These are phyloP conservation scores for Cyberlindnera samutprakarnensis DNA, from an alignment of 805 yeast species.

Conservation along the genomic window DNA sequence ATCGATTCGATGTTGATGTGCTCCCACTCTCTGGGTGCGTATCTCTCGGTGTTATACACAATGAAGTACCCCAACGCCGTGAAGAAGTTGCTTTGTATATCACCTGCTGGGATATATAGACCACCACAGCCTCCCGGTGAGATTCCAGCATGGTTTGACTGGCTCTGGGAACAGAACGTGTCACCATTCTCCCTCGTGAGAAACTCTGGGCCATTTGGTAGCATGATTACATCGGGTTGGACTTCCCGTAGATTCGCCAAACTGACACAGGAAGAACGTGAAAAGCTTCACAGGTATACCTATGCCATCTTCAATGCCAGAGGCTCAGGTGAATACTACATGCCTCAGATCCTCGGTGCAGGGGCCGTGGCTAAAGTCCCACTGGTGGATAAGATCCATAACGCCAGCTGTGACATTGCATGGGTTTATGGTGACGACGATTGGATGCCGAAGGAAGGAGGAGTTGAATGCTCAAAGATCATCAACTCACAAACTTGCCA, in stretches of 20 bases:
- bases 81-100: conserved; percentile 63
- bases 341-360: conserved; percentile 77
- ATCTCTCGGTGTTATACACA: conserved; percentile 63
- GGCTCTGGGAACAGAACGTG: conserved; percentile 78
- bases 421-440: conserved; percentile 85
- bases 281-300: conserved; percentile 66
- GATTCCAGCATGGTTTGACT: conserved; percentile 72
- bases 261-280: conserved; percentile 35
- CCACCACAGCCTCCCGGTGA: conserved; percentile 32
- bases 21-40: conserved; percentile 95
- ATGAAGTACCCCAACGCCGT: conserved; percentile 54
- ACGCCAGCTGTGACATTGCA: conserved; percentile 48
- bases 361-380: conserved; percentile 89
- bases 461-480: conserved; percentile 23
- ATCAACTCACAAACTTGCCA: conserved; percentile 16
- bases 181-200: conserved; percentile 84
- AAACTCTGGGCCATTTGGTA: conserved; percentile 73
- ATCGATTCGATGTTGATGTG: conserved; percentile 45
- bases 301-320: conserved; percentile 77
- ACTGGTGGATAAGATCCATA: conserved; percentile 35
- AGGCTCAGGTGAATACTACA: conserved; percentile 92
- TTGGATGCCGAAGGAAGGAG: conserved; percentile 52
- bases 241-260: conserved; percentile 70
- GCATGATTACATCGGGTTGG: conserved; percentile 86
- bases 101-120: conserved; percentile 81